Evolutionary conservation across 2,329 filamentous ascomycete genomes (phyloP).

Genomic region (Sclerotinia borealis): DNA sequence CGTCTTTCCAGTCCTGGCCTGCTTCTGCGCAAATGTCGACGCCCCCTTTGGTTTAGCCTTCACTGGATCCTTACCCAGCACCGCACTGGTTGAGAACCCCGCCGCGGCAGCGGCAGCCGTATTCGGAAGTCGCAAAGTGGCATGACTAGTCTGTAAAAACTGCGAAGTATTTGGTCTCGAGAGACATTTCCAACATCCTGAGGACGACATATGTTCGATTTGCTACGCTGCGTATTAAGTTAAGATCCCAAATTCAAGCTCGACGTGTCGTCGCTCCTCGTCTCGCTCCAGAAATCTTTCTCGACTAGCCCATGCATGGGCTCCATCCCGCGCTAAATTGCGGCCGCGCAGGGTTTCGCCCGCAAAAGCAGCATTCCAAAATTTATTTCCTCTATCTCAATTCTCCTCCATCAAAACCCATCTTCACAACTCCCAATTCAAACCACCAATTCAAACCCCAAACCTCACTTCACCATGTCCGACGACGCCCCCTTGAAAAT

Average conservation of each 20-base stretch:
- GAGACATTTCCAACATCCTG: constrained; percentile 54
- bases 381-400: constrained; percentile 13
- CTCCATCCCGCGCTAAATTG: constrained; percentile 13
- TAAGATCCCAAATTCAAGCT: neutral
- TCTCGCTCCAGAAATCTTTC: constrained; percentile 10
- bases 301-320: constrained; percentile 6
- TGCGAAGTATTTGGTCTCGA: constrained; percentile 40
- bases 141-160: constrained; percentile 34
- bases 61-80: constrained; percentile 19
- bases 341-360: constrained; percentile 12
- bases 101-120: constrained; percentile 21
- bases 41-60: constrained; percentile 1
- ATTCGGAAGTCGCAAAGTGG: constrained; percentile 32
- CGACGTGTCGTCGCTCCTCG: neutral
- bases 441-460: constrained; percentile 2
- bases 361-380: constrained; percentile 14
- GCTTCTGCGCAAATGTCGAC: constrained; percentile 1
- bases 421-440: constrained; percentile 8
- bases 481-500: constrained; percentile 12
- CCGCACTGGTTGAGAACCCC: constrained; percentile 26
- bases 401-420: constrained; percentile 3
- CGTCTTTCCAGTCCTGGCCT: constrained; percentile 21
- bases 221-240: neutral
- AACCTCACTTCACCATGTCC: constrained; percentile 6
- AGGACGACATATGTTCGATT: constrained; percentile 43